phyloP scores from a whole-genome alignment of 805 yeast genomes.

The Metschnikowia corniflorae region DNA sequence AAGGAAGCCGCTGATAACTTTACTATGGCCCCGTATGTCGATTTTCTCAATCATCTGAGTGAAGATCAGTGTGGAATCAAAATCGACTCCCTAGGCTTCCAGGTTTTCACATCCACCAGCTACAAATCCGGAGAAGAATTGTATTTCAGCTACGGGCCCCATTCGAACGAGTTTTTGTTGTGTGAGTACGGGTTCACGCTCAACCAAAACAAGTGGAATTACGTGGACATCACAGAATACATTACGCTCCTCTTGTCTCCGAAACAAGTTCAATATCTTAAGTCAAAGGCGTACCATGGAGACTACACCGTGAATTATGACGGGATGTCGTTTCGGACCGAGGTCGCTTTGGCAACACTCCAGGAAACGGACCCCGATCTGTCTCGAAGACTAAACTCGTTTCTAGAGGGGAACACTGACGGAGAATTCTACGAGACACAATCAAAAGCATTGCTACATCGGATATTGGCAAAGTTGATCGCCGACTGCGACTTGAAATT shows the following conservation, averaged over 20 bases:
- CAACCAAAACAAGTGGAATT: conserved; percentile 60
- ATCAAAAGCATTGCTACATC: conserved; percentile 26
- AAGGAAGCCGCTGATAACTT: conserved; percentile 58
- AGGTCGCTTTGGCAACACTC: conserved; percentile 65
- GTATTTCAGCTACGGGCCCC: conserved; percentile 81
- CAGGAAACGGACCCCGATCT: conserved; percentile 34
- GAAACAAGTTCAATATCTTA: conserved; percentile 44
- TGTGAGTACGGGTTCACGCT: conserved; percentile 85
- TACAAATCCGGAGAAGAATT: conserved; percentile 52
- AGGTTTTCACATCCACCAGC: conserved; percentile 36
- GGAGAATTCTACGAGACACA: conserved; percentile 38
- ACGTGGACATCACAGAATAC: conserved; percentile 54
- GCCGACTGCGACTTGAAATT: conserved; percentile 21
- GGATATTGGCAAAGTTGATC: conserved; percentile 30
- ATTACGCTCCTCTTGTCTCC: conserved; percentile 35
- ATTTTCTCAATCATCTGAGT: conserved; percentile 72
- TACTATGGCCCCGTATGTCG: conserved; percentile 90
- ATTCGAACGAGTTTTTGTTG: conserved; percentile 74
- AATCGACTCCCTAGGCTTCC: conserved; percentile 48
- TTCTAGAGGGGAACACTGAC: conserved; percentile 47
- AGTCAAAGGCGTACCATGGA: conserved; percentile 56
- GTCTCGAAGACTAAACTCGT: conserved; percentile 33
- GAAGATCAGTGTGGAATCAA: conserved; percentile 52
- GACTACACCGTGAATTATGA: conserved; percentile 62
- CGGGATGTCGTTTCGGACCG: conserved; percentile 65